A percentile compares a stretch with the other conserved stretches of the same genome.
Evolutionary conservation across 2,329 filamentous ascomycete genomes (phyloP).

Genomic region (Tolypocladium album): DNA sequence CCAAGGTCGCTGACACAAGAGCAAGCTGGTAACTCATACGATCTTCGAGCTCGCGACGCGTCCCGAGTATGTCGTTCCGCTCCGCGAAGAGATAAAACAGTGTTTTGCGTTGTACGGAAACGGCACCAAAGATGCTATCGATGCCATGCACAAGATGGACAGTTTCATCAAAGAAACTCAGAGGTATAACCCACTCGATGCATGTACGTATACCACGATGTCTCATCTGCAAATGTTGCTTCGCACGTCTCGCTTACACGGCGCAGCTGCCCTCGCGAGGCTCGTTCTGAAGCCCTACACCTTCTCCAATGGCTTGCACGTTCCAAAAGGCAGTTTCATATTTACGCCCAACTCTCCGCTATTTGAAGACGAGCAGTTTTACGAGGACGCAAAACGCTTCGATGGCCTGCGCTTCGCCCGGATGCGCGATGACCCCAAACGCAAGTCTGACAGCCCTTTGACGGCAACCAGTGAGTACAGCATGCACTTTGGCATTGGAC

Average conservation of each 20-base stretch:
- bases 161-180: slow-evolving; percentile 10
- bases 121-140: slow-evolving; percentile 2
- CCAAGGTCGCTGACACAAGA: not conserved
- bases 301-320: slow-evolving; percentile 7
- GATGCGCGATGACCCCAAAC: slow-evolving; percentile 4
- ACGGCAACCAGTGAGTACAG: slow-evolving; percentile 5
- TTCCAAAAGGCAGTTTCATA: slow-evolving; percentile 5
- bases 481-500: slow-evolving; percentile 8
- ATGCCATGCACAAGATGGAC: slow-evolving; percentile 6
- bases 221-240: not conserved
- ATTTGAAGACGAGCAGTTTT: slow-evolving; percentile 5
- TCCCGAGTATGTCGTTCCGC: slow-evolving; percentile 2
- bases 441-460: slow-evolving; percentile 1
- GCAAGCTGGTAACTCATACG: slow-evolving; percentile 3
- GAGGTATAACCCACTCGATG: slow-evolving; percentile 6
- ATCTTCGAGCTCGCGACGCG: slow-evolving; percentile 7
- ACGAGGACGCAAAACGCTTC: slow-evolving; percentile 2
- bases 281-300: slow-evolving; percentile 5
- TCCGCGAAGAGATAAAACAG: slow-evolving; percentile 5
- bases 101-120: slow-evolving; percentile 5
- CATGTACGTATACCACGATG: slow-evolving; percentile 1
- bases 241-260: not conserved
- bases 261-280: slow-evolving; percentile 5
- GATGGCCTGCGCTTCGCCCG: slow-evolving; percentile 6
- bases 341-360: slow-evolving; percentile 7